Evolutionary conservation across 495 filamentous ascomycete genomes (phyloP), one percentile per base, ranked within the genome.

Genomic region (Pseudomonodictys pantanalensis): DNA sequence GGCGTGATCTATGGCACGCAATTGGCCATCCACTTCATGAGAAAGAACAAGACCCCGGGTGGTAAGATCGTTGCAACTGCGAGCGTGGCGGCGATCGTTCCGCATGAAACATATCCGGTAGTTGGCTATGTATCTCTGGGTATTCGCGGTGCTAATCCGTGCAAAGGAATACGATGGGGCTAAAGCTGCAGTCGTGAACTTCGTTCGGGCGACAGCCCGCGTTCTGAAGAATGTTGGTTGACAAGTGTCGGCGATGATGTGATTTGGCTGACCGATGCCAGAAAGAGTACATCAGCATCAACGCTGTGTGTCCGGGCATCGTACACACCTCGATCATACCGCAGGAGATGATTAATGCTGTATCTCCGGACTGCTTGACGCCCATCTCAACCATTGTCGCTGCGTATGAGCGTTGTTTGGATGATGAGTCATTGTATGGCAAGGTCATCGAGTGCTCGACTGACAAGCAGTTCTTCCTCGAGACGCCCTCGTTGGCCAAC

Each of bases 11-110:
- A 77, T 51, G 73, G 75, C 20, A 72, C 68, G 0, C 68, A 72
- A 47, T 69, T 77, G 7, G 72, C 75, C 10, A 69, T 70, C 15
- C 72, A 76, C 43, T 77, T 76, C 56, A 77, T 77, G 75, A 66
- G 74, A 25, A 69, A 73, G 58, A 76, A 76, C 45, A 51, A 57
- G 26, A 45, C 52, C 9, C 70, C 75, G 11, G 72, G 75, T 28
- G 69, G 68, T 5, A 71, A 68, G 28, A 77, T 75, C 45, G 63
- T 77, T 10, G 68, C 63, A 1, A 74, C 73, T 10, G 69, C 66
- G 2, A 73, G 71, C 56, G 65, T 70, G 23, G 69, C 68, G 2
- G 74, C 64, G 4, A 32, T 73, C 17, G 66, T 70, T 53, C 73
- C 73, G 0, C 71, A 75, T 61, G 62, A 65, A 15, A 50, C 67